A percentile compares a stretch with the other conserved stretches of the same genome.
Conservation (phyloP, 2,329 filamentous ascomycete species). For the Aspergillus novofumigatus region DNA sequence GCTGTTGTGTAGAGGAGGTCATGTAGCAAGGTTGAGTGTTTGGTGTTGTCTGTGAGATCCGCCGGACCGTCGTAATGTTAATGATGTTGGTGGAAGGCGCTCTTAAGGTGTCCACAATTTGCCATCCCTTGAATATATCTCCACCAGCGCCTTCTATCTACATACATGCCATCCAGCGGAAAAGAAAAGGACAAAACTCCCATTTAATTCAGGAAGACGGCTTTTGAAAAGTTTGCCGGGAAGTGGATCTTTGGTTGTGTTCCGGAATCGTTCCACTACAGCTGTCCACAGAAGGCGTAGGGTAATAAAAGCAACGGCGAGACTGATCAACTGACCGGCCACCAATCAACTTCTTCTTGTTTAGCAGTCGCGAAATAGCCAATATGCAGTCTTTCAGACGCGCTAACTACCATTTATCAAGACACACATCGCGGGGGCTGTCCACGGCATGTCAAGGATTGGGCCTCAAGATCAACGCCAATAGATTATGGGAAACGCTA, state of each 20-base stretch:
- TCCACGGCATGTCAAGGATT: constrained; percentile 10
- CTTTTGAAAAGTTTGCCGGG: not conserved
- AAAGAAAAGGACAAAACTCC: not conserved
- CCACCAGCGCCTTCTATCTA: not conserved
- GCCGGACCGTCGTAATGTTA: not conserved
- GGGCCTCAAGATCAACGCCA: constrained; percentile 24
- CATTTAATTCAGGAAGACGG: not conserved
- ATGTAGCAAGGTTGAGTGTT: not conserved
- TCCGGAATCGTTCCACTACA: not conserved
- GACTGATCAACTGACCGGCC: not conserved
- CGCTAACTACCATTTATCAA: not conserved
- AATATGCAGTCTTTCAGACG: not conserved
- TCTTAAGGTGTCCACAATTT: not conserved
- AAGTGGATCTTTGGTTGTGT: not conserved
- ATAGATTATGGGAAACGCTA: constrained; percentile 26
- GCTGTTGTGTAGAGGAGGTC: not conserved
- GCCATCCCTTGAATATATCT: not conserved
- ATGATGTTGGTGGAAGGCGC: constrained; percentile 6
- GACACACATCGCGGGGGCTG: not conserved
- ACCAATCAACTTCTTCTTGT: not conserved
- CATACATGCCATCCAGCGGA: not conserved
- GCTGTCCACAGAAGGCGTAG: constrained; percentile 2
- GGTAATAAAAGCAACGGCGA: too few relatives aligned
- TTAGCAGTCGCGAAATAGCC: not conserved
- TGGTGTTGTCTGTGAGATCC: not conserved